phyloP scores from a whole-genome alignment of 2,329 filamentous ascomycete species.

The Ophiostoma montium region DNA sequence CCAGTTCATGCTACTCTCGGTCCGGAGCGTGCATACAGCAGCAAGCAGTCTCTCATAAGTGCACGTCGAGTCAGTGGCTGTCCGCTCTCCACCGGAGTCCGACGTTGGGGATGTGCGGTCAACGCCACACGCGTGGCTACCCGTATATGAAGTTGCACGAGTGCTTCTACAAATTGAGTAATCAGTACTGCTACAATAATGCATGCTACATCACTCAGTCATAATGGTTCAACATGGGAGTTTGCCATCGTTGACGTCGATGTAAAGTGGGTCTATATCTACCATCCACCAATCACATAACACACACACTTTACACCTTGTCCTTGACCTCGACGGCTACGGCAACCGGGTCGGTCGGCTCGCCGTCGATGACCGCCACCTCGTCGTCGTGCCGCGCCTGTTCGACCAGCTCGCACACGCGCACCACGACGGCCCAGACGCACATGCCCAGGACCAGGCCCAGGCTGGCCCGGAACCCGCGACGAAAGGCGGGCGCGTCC shows the following conservation, averaged over 20 bases:
- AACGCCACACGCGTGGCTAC: too few species aligned
- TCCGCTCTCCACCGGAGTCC: too few species aligned
- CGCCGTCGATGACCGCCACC: not conserved
- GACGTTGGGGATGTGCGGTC: too few species aligned
- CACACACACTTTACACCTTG: not conserved
- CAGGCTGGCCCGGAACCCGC: conserved; percentile 19
- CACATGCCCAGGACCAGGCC: conserved; percentile 11
- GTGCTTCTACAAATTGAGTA: too few species aligned
- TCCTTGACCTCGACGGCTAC: not conserved
- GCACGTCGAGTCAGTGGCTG: not conserved
- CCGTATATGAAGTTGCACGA: too few species aligned
- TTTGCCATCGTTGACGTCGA: too few species aligned
- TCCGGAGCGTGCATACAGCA: not conserved
- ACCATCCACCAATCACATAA: not conserved
- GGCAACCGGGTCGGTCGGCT: not conserved
- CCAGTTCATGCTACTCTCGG: too few species aligned
- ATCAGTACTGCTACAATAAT: too few species aligned
- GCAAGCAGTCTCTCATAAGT: too few species aligned
- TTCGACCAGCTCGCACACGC: conserved; percentile 5
- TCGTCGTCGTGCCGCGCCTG: not conserved
- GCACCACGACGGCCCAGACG: conserved; percentile 7
- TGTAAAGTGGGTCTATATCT: not conserved
- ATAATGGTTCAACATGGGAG: too few species aligned
- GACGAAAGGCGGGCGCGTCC: conserved; percentile 18
- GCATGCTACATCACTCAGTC: too few species aligned